Evolutionary conservation across 495 filamentous ascomycete species (phyloP).

Genomic region (Xylaria bambusicola): DNA sequence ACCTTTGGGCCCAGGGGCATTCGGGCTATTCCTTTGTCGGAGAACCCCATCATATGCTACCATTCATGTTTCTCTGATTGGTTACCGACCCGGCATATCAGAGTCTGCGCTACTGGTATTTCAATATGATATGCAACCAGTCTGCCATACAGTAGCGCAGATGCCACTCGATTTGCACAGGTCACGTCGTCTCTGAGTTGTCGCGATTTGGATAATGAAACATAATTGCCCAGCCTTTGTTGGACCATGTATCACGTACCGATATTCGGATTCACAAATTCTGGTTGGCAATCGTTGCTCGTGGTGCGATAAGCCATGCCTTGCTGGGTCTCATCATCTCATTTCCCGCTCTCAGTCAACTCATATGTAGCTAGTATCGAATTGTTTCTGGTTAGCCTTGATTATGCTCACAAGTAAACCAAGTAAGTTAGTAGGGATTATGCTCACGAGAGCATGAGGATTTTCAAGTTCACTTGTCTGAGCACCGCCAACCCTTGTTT

Average conservation of each 20-base stretch:
- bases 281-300: too few species aligned
- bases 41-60: constrained; percentile 1
- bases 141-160: neutral
- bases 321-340: too few species aligned
- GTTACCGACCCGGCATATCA: constrained; percentile 22
- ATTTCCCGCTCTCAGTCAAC: too few species aligned
- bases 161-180: neutral
- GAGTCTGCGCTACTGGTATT: constrained; percentile 9
- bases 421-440: constrained; percentile 1
- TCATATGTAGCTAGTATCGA: too few species aligned
- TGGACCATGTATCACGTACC: too few species aligned
- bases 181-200: neutral
- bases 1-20: too few species aligned
- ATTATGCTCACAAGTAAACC: too few species aligned
- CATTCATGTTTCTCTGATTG: constrained; percentile 9
- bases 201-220: neutral
- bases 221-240: too few species aligned
- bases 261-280: too few species aligned
- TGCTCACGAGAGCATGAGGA: constrained; percentile 15
- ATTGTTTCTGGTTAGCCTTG: too few species aligned
- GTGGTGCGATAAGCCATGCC: too few species aligned
- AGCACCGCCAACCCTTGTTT: constrained; percentile 8
- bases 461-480: constrained; percentile 5
- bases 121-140: neutral
- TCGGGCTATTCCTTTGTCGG: neutral